Conservation (phyloP, 2,329 filamentous ascomycete species). For the Basipetospora chlamydospora region DNA sequence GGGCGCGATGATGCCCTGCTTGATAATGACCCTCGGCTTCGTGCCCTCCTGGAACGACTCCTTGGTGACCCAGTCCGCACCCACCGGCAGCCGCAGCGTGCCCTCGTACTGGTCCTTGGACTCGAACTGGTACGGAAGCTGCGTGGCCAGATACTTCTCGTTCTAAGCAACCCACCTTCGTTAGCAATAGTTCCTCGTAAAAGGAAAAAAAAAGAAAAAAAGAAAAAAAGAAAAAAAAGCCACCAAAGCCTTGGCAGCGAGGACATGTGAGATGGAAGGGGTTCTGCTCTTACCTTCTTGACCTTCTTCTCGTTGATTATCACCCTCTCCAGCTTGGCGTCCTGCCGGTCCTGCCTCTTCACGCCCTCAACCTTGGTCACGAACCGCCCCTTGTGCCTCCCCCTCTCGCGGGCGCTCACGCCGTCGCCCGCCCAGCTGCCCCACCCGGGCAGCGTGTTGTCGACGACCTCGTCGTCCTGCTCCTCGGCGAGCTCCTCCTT, state of each 20-base stretch:
- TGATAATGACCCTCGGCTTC: constrained; percentile 79
- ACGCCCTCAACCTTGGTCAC: constrained; percentile 57
- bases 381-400: constrained; percentile 46
- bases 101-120: constrained; percentile 80
- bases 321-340: constrained; percentile 67
- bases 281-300: constrained; percentile 58
- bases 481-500: constrained; percentile 58
- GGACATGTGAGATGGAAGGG: no score
- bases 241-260: no score
- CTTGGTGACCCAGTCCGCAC: constrained; percentile 95
- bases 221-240: not conserved
- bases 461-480: constrained; percentile 70
- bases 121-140: constrained; percentile 83
- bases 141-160: constrained; percentile 69
- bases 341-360: constrained; percentile 62
- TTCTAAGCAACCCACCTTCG: constrained; percentile 46
- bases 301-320: constrained; percentile 86
- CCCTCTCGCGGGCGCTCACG: constrained; percentile 54
- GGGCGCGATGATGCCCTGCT: constrained; percentile 78
- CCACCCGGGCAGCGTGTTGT: constrained; percentile 86
- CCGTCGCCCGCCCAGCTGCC: constrained; percentile 82
- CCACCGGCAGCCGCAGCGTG: constrained; percentile 70
- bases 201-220: not conserved
- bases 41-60: constrained; percentile 79
- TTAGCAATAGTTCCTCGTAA: constrained; percentile 8